Evolutionary conservation across 768 basidiomycete genomes (phyloP), one percentile per base, ranked within the genome.

Genomic region (Termitomyces sp.): DNA sequence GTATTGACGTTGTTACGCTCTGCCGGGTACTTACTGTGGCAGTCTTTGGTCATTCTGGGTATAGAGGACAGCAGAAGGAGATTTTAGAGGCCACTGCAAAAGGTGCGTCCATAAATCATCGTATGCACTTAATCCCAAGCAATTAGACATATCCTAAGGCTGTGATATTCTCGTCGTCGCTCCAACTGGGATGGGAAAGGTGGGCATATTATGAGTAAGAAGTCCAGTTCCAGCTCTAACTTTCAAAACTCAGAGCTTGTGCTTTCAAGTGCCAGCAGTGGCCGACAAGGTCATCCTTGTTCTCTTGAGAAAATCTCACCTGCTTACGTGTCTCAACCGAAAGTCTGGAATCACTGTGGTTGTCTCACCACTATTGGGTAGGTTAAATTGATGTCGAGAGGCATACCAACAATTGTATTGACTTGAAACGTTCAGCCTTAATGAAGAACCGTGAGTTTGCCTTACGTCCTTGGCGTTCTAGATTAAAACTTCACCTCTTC

Each of bases 141-240:
- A n/a, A n/a, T n/a, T n/a, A n/a, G n/a, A n/a, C n/a, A n/a, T n/a
- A 21, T 37, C 37, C 37, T 35, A 54, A 89, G 89, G 87, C 4
- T 70, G 69, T 9, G 90, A 92, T 67, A 82, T 92, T 14, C 77
- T 92, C 47, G 88, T 90, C 10, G 76, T 92, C 2, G 91, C 90
- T 17, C 90, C 91, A 0, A 93, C 92, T 10, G 90, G 91, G 4
- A 90, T 93, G 87, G 92, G 91, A 34, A 93, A 93, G 79, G 90
- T 86, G 30, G 38, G 63, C 65, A 8, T 30, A 19, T 21, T 37
- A 24, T 24, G 35, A 8, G 14, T 28, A 38, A 26, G 35, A 30
- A 37, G 37, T 45, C 14, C 30, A n/a, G 42, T 35, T 35, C 21
- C 7, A 4, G 24, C 21, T 54, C 43, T 35, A 34, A 52, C 42